Percentiles rank a stretch among this genome's conserved stretches.
These are phyloP conservation scores for Hypoxylon sp. DNA, from an alignment of 2,329 filamentous ascomycete species.

Conservation along the genomic window DNA sequence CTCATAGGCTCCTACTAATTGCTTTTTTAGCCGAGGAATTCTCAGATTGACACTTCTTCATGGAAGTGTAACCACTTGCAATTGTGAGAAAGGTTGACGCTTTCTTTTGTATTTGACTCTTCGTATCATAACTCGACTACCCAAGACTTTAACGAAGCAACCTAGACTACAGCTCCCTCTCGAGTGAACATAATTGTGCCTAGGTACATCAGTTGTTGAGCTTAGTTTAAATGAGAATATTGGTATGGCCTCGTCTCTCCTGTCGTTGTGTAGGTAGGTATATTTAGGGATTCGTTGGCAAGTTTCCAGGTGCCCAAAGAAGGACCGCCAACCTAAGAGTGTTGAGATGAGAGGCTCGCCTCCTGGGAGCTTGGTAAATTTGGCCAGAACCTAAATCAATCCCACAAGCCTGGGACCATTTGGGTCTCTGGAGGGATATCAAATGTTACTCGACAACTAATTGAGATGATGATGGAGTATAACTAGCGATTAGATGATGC, in stretches of 20 bases:
- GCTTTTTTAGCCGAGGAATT: too few species aligned
- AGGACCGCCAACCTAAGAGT: background rate
- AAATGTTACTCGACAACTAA: background rate
- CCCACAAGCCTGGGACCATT: background rate
- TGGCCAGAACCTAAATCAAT: background rate
- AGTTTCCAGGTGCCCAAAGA: background rate
- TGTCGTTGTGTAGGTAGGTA: background rate
- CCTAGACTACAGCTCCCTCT: background rate
- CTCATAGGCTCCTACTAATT: too few species aligned
- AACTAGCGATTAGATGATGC: slow-evolving; percentile 28
- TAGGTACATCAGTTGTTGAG: background rate
- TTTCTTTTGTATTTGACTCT: background rate
- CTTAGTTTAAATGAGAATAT: background rate
- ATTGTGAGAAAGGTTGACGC: background rate
- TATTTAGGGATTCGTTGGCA: background rate
- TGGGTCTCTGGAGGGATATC: background rate
- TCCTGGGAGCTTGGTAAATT: background rate
- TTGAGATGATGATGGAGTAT: background rate
- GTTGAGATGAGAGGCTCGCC: background rate
- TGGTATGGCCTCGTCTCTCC: background rate
- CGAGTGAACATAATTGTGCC: background rate
- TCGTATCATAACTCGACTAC: background rate
- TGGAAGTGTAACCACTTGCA: background rate
- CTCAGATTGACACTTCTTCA: too few species aligned
- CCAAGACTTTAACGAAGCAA: background rate